Conservation (phyloP, 192 early-diverging fungal genomes). For the Allomyces macrogynus region DNA sequence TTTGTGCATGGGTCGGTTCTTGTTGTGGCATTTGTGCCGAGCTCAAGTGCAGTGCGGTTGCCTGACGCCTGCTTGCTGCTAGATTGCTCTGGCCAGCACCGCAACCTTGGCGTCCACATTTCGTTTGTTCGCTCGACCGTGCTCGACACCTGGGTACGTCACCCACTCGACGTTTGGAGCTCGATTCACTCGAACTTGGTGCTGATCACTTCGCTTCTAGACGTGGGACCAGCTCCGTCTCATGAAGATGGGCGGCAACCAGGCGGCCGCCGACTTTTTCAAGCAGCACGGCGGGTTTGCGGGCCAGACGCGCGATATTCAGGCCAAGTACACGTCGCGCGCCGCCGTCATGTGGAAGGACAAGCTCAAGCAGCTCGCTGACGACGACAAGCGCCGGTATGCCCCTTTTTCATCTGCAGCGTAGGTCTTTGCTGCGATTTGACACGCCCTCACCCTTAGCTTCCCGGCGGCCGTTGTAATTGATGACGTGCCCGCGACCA, state of each 20-base stretch:
- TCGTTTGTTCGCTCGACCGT: slow-evolving; percentile 68
- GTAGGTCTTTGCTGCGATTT: too few relatives aligned
- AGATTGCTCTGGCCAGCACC: slow-evolving; percentile 87
- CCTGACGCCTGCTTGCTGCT: slow-evolving; percentile 9
- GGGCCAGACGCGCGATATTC: slow-evolving; percentile 40
- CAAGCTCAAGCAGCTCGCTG: slow-evolving; percentile 39
- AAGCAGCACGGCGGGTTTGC: slow-evolving; percentile 37
- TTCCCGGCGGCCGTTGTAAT: slow-evolving; percentile 13
- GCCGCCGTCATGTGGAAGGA: slow-evolving; percentile 65
- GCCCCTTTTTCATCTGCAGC: too few relatives aligned
- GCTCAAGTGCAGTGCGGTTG: too few relatives aligned
- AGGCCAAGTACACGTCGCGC: slow-evolving; percentile 57
- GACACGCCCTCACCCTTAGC: neutral
- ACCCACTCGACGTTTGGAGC: neutral
- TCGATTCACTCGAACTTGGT: slow-evolving; percentile 2
- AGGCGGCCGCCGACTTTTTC: slow-evolving; percentile 59
- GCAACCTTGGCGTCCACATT: slow-evolving; percentile 94
- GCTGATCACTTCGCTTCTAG: slow-evolving; percentile 27
- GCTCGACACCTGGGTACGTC: neutral
- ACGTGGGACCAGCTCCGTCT: slow-evolving; percentile 73
- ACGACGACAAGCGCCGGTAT: slow-evolving; percentile 29
- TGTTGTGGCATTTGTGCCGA: too few relatives aligned
- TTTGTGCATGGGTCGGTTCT: slow-evolving; percentile 30
- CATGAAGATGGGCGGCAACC: slow-evolving; percentile 81
- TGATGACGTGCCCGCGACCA: slow-evolving; percentile 6